Evolutionary conservation across 1,284 basidiomycete genomes (phyloP).

Genomic region (Filobasidium uniguttulatum): DNA sequence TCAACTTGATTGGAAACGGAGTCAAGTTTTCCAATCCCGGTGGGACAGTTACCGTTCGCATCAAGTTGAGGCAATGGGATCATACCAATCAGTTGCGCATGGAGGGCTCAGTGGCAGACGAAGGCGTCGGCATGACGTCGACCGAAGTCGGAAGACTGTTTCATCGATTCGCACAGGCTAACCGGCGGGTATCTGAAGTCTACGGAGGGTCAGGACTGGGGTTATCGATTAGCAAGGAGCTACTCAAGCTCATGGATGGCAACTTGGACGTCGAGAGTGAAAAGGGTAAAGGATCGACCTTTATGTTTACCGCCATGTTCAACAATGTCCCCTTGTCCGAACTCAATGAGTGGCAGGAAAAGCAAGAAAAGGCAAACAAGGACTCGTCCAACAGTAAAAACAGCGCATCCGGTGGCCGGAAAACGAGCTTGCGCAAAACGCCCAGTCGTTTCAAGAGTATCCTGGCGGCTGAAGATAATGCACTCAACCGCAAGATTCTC

Average conservation of each 20-base stretch:
- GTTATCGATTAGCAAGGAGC: slow-evolving; percentile 5
- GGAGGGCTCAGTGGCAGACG: background rate
- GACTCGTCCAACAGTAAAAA: background rate
- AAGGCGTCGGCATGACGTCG: slow-evolving; percentile 4
- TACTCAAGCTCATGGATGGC: slow-evolving; percentile 6
- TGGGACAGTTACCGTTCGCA: background rate
- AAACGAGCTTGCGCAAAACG: background rate
- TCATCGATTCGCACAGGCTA: slow-evolving; percentile 7
- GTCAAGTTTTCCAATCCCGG: slow-evolving; percentile 3
- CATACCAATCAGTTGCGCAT: background rate
- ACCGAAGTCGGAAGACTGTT: slow-evolving; percentile 2
- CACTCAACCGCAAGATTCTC: slow-evolving; percentile 5
- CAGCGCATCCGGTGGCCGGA: background rate
- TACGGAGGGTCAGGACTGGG: slow-evolving; percentile 9
- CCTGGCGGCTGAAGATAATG: slow-evolving; percentile 7
- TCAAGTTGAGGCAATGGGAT: slow-evolving; percentile 1
- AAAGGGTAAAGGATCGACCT: slow-evolving; percentile 4
- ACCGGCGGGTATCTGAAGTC: slow-evolving; percentile 3
- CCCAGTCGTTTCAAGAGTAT: background rate
- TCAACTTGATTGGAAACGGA: slow-evolving; percentile 4
- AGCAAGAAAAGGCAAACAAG: background rate
- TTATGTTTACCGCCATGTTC: slow-evolving; percentile 5
- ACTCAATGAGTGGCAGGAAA: background rate
- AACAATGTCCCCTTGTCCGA: background rate
- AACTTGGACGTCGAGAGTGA: slow-evolving; percentile 2